phyloP scores from a whole-genome alignment of 345 rosid species.

The Citrus glauca region DNA sequence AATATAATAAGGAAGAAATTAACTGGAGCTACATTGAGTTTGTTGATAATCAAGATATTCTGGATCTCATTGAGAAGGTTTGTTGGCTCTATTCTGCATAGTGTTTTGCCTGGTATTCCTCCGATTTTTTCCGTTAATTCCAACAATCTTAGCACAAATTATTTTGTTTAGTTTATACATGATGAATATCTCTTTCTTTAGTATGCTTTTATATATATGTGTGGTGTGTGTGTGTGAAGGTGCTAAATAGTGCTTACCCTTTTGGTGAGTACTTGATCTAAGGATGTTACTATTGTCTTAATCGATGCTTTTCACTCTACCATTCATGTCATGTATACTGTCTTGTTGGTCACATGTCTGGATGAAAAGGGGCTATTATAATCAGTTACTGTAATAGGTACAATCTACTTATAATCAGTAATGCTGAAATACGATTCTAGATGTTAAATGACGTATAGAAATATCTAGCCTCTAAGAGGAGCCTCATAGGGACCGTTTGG shows the following conservation, averaged over 20 bases:
- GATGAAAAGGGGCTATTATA: neutral
- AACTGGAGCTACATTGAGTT: conserved; percentile 99
- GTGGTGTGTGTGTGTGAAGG: neutral
- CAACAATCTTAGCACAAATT: neutral
- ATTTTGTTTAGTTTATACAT: neutral
- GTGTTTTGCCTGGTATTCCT: conserved; percentile 6
- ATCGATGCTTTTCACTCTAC: neutral
- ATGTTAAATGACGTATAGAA: neutral
- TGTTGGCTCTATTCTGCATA: conserved; percentile 22
- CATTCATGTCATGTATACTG: neutral
- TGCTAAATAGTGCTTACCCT: neutral
- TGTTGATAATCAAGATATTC: conserved; percentile 87
- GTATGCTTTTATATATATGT: neutral
- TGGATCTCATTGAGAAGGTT: conserved; percentile 98
- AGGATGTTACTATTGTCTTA: neutral
- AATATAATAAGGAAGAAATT: conserved; percentile 92
- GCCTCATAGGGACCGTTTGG: too few relatives aligned
- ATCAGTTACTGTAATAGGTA: neutral
- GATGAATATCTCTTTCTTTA: neutral
- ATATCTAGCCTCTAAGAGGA: neutral
- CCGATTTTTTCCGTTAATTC: neutral
- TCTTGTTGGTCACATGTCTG: neutral
- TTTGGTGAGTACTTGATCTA: neutral
- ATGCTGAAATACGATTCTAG: neutral
- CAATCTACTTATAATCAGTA: neutral